Conservation (phyloP, 2,329 filamentous ascomycete genomes). For the Calonectria naviculata region DNA sequence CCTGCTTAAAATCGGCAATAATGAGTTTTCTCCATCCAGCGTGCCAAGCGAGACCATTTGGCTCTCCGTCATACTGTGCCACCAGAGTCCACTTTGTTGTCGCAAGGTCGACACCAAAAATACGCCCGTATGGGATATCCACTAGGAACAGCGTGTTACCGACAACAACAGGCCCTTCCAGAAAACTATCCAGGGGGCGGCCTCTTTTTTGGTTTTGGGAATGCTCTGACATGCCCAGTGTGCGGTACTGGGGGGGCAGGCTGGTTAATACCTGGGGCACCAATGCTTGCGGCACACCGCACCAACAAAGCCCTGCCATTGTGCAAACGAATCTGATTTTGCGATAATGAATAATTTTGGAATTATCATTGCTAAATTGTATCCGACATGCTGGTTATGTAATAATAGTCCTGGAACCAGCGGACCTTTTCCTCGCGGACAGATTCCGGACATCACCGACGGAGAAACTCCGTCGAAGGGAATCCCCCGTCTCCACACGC, state of each 20-base stretch:
- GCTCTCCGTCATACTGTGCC: slow-evolving; percentile 22
- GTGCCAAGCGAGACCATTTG: slow-evolving; percentile 24
- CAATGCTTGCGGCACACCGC: neutral
- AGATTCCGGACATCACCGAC: neutral
- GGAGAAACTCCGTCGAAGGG: neutral
- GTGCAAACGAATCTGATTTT: neutral
- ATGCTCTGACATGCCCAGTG: slow-evolving; percentile 12
- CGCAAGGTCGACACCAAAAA: neutral
- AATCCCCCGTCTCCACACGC: neutral
- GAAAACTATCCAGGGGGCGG: slow-evolving; percentile 12
- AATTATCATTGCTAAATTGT: neutral
- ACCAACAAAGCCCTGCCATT: neutral
- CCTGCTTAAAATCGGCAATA: slow-evolving; percentile 27
- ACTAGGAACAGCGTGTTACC: neutral
- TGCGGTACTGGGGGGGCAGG: slow-evolving; percentile 15
- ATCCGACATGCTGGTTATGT: neutral
- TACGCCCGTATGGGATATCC: slow-evolving; percentile 4
- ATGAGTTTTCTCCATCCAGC: slow-evolving; percentile 4
- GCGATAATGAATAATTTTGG: neutral
- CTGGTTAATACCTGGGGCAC: neutral
- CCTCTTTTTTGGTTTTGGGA: slow-evolving; percentile 25
- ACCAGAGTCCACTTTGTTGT: slow-evolving; percentile 16
- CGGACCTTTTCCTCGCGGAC: neutral
- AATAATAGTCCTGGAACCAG: neutral
- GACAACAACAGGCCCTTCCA: neutral